phyloP scores from a whole-genome alignment of 2,329 filamentous ascomycete species.

The Pseudovirgaria hyperparasitica region DNA sequence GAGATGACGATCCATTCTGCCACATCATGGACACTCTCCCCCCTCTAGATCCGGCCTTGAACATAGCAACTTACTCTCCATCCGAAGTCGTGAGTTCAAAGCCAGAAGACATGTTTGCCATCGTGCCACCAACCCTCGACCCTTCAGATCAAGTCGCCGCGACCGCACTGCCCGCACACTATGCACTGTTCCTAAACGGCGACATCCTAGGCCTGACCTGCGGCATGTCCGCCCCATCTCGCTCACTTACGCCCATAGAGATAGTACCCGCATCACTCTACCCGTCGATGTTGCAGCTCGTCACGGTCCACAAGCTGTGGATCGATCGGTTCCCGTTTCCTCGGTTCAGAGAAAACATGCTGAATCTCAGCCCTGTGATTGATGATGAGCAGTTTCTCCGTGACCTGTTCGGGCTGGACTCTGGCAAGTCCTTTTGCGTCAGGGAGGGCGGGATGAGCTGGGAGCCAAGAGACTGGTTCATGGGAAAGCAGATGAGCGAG shows the following conservation, averaged over 20 bases:
- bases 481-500: constrained; percentile 17
- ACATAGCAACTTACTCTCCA: no score
- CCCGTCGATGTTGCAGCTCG: constrained; percentile 22
- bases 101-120: no score
- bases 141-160: no score
- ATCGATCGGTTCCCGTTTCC: constrained; percentile 31
- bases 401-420: constrained; percentile 21
- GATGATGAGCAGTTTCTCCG: constrained; percentile 25
- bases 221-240: constrained; percentile 10
- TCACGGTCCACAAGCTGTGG: constrained; percentile 23
- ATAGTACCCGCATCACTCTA: constrained; percentile 13
- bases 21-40: no score
- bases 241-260: constrained; percentile 10
- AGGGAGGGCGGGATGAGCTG: constrained; percentile 14
- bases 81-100: no score
- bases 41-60: no score
- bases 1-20: no score
- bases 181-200: constrained; percentile 22
- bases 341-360: constrained; percentile 26
- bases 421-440: constrained; percentile 21
- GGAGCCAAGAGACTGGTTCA: constrained; percentile 23
- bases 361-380: constrained; percentile 15
- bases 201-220: constrained; percentile 18
- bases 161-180: constrained; percentile 8
- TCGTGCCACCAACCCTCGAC: no score